phyloP scores from a whole-genome alignment of 2,329 filamentous ascomycete genomes.

The Penicillium sp. region DNA sequence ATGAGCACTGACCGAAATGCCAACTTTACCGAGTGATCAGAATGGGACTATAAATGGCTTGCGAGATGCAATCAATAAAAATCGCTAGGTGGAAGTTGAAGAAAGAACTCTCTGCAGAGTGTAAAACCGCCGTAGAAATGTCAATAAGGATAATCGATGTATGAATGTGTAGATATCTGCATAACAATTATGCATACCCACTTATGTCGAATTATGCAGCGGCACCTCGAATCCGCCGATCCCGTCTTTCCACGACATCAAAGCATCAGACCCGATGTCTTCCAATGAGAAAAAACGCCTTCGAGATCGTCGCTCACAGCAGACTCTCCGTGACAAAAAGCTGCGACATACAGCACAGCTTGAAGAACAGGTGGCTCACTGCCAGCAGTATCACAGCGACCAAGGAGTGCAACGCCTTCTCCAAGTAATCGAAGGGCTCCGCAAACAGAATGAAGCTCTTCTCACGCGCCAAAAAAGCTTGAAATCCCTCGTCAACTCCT shows the following conservation, averaged over 20 bases:
- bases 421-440: slow-evolving; percentile 16
- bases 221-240: neutral
- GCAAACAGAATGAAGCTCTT: slow-evolving; percentile 19
- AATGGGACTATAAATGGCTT: too few relatives aligned
- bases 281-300: slow-evolving; percentile 18
- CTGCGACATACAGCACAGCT: slow-evolving; percentile 14
- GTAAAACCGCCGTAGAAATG: neutral
- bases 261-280: slow-evolving; percentile 1
- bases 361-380: slow-evolving; percentile 19
- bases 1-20: too few relatives aligned
- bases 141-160: neutral
- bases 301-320: slow-evolving; percentile 23
- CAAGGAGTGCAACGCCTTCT: slow-evolving; percentile 14
- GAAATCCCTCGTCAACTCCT: slow-evolving; percentile 15
- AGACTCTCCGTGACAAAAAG: slow-evolving; percentile 22
- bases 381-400: slow-evolving; percentile 21
- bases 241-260: neutral
- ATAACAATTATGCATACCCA: neutral
- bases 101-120: too few relatives aligned
- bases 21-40: too few relatives aligned
- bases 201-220: neutral
- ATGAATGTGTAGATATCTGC: neutral
- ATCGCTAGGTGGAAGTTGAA: too few relatives aligned
- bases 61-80: too few relatives aligned
- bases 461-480: slow-evolving; percentile 14